Base-by-base conservation (phyloP, 1,284 basidiomycete genomes). In the Bondarzewia mesenterica region DNA sequence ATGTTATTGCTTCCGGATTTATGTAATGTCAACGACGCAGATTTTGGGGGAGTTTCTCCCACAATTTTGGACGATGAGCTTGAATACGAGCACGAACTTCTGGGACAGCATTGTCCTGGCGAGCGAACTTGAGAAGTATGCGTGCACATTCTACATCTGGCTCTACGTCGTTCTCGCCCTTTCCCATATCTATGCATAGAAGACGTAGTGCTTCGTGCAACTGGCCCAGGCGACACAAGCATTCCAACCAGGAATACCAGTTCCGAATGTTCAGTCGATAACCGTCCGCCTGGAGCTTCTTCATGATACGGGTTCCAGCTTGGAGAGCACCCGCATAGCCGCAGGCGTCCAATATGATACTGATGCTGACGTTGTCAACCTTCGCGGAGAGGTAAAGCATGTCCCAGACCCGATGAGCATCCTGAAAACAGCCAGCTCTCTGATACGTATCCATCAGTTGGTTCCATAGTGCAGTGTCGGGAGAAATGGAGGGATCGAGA, bases 381-480 rank as follows among this genome's bases (percentile, higher is more conserved):
- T 67, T 67, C 23, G 73, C 70, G 25, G 77, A 70, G 22, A 81
- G 66, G 60, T 78, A 78, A 58, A 95, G 74, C 53, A 77, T 74
- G 53, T 92, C 81, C 92, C 93, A 97, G 10, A 96, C 75, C 25
- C 82, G 75, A 56, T 82, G 80, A 7, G 88, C 85, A 52, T 88
- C 82, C 1, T 67, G 69, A 50, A 82, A 85, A 48, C 79, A 81
- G 3, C 81, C 83, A 4, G 83, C 74, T 20, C 82, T 81, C 57
- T 88, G 82, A 66, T 96, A 97, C 1, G 90, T 85, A 62, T 90
- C 82, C 88, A 97, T 92, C 50, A 97, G 71, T 55, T 89, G 80
- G 60, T 93, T 95, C 73, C 88, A 83, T n/a, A 93, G 72, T 1
- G 72, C 67, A 10, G 81, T 72, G 58, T 93, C 86, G 2, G 90